Evolutionary conservation across 257 asterid genomes (phyloP), one percentile per base, ranked within the genome.

Genomic region (Ophiorrhiza pumila): DNA sequence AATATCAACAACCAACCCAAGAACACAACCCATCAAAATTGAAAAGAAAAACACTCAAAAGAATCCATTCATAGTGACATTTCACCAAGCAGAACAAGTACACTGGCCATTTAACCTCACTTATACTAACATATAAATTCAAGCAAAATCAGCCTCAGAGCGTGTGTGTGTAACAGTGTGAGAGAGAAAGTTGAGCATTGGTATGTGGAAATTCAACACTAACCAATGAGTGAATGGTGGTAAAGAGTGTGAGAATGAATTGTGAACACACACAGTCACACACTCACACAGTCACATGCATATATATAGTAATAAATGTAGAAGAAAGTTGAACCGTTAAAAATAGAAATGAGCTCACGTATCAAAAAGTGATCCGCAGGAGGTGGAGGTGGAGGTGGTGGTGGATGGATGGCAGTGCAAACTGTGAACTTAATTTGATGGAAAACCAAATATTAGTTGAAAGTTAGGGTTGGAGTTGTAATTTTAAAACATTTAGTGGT

Each of bases 291-390:
- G 2, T 69, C 74, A 69, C 63, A 69, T 69, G 50, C 73, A 23
- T 45, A 45, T 2, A 45, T n/a, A n/a, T n/a, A n/a, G n/a, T n/a
- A 65, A 18, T 32, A 17, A 60, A 32, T 60, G 7, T 31, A 4
- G 67, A 34, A 42, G 17, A 32, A 59, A 46, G 52, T 2, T 11
- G 65, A 59, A 20, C 12, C 65, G 42, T 59, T 59, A 29, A n/a
- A 23, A n/a, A n/a, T n/a, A n/a, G 35, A 55, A n/a, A 22, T 10
- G 53, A 65, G 70, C 55, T 63, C 50, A 63, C 31, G 0, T 63
- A 2, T 41, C 70, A 42, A 68, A 68, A 50, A 47, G 57, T 53
- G 65, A 53, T 69, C 74, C 74, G 50, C 17, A 53, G 64, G 74
- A n/a, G 52, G 64, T 69, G 74, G 74, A 69, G 34, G 68, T n/a